Conservation (phyloP, 441 rosid species). For the Populus hybrid region DNA sequence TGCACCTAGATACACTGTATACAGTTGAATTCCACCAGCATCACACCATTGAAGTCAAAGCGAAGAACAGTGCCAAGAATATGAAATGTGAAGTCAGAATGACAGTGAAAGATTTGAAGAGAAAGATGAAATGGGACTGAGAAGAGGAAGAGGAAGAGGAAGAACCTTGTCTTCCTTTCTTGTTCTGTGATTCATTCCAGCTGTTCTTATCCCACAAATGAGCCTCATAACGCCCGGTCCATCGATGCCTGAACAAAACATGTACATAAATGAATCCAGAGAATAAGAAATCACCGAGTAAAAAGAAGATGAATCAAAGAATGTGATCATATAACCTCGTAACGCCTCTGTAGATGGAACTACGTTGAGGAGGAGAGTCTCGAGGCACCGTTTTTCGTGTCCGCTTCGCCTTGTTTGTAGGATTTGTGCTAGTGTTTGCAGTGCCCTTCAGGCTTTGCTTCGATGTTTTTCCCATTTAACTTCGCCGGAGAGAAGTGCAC, state of each 20-base stretch:
- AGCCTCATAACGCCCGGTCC: slow-evolving; percentile 93
- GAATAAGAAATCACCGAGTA: not conserved
- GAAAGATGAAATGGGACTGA: not conserved
- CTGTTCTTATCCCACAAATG: slow-evolving; percentile 94
- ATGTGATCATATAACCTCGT: slow-evolving; percentile 36
- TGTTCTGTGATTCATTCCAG: slow-evolving; percentile 88
- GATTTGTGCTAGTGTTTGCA: not conserved
- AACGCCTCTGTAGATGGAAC: slow-evolving; percentile 60
- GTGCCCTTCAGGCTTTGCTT: slow-evolving; percentile 9
- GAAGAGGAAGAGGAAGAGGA: too few relatives aligned
- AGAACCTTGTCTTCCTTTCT: slow-evolving; percentile 91
- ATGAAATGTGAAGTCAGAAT: not conserved
- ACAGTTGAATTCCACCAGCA: slow-evolving; percentile 23
- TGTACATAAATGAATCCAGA: not conserved
- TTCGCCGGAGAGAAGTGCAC: not conserved
- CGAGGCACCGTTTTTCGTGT: slow-evolving; percentile 48
- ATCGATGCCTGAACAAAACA: slow-evolving; percentile 58
- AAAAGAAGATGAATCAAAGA: not conserved
- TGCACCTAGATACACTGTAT: slow-evolving; percentile 50
- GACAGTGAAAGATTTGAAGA: not conserved
- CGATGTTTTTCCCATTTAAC: slow-evolving; percentile 46
- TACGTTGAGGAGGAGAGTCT: slow-evolving; percentile 50
- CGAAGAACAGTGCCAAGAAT: not conserved
- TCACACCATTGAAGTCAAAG: not conserved
- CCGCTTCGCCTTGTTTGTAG: slow-evolving; percentile 31